Percentiles rank a stretch among this genome's conserved stretches.
Evolutionary conservation across 495 filamentous ascomycete genomes (phyloP).

Genomic region (Lepraria neglecta): DNA sequence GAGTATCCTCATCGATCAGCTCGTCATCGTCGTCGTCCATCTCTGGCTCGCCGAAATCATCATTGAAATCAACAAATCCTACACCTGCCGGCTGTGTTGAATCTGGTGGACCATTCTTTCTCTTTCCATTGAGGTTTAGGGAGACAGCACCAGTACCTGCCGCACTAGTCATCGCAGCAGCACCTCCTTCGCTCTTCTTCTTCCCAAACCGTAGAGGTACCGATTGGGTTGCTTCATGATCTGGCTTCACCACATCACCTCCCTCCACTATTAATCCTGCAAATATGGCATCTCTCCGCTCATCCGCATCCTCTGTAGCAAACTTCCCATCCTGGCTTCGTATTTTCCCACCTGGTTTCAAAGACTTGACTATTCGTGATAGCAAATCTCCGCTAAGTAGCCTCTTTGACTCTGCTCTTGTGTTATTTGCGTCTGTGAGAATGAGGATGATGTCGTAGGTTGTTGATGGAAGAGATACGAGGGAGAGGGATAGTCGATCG

Average conservation of each 20-base stretch:
- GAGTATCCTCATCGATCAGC: constrained; percentile 80
- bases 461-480: constrained; percentile 66
- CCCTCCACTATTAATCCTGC: constrained; percentile 65
- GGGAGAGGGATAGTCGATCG: constrained; percentile 78
- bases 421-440: constrained; percentile 66
- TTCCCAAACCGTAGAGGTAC: constrained; percentile 66
- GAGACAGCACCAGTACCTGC: constrained; percentile 31
- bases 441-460: constrained; percentile 83
- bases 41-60: constrained; percentile 54
- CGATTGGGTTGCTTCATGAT: constrained; percentile 54
- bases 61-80: constrained; percentile 64
- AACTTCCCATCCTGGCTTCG: constrained; percentile 62
- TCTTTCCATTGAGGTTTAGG: constrained; percentile 44
- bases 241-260: constrained; percentile 64
- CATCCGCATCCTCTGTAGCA: constrained; percentile 39
- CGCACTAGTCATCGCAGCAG: constrained; percentile 29
- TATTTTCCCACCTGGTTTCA: constrained; percentile 66
- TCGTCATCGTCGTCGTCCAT: constrained; percentile 70
- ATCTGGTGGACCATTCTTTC: constrained; percentile 30
- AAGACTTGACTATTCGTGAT: constrained; percentile 54
- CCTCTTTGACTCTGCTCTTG: constrained; percentile 52
- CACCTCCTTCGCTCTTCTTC: constrained; percentile 40
- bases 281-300: constrained; percentile 66
- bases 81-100: constrained; percentile 48
- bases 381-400: constrained; percentile 65